Conservation (phyloP, 345 rosid species). For the Angophora floribunda region DNA sequence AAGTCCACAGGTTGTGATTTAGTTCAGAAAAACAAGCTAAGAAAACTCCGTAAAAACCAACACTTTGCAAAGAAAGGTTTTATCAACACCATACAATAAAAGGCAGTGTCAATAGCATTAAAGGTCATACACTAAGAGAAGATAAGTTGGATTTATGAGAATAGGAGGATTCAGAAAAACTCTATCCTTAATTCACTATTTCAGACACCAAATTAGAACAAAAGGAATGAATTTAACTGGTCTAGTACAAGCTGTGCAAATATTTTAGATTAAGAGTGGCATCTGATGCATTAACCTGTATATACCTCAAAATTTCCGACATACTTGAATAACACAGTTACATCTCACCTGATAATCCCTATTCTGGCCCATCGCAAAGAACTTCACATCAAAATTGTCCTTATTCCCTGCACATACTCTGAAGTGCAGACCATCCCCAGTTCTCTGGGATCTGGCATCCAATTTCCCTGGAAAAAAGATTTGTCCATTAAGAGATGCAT, state of each 20-base stretch:
- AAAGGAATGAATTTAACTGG: neutral
- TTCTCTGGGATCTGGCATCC: constrained; percentile 21
- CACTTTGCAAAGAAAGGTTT: neutral
- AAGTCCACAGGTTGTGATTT: neutral
- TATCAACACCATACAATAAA: neutral
- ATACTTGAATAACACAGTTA: neutral
- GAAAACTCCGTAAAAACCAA: too few relatives aligned
- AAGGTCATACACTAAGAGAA: neutral
- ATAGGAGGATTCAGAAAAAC: neutral
- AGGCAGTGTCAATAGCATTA: neutral
- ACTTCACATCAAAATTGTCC: constrained; percentile 4
- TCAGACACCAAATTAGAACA: neutral
- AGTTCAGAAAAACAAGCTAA: neutral
- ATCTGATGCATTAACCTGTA: neutral
- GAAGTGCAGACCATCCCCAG: constrained; percentile 3
- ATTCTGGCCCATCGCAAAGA: constrained; percentile 6
- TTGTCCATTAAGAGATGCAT: neutral
- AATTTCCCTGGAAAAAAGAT: constrained; percentile 19
- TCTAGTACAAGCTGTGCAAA: neutral
- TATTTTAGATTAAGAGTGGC: neutral
- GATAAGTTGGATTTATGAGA: neutral
- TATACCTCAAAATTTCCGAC: neutral
- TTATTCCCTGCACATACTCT: neutral
- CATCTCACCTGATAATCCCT: constrained; percentile 27
- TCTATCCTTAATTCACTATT: neutral